A percentile compares a stretch with the other conserved stretches of the same genome.
Conservation (phyloP, 2,329 filamentous ascomycete species). For the Bisporella sp. region DNA sequence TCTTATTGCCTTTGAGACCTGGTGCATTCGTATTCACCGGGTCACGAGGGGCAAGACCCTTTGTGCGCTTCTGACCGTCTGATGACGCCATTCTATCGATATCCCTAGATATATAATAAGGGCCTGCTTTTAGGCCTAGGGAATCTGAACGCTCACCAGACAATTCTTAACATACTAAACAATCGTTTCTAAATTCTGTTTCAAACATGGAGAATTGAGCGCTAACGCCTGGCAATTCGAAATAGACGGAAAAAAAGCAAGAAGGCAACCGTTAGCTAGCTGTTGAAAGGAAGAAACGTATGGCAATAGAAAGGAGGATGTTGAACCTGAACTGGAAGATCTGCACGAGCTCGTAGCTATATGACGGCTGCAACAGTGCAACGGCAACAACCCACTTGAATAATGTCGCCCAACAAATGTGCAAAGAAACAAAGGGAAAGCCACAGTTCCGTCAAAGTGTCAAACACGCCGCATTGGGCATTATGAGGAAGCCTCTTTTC, state of each 20-base stretch:
- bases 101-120: neutral
- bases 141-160: neutral
- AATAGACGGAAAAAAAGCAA: neutral
- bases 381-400: neutral
- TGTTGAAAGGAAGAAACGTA: neutral
- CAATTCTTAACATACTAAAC: neutral
- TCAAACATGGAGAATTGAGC: neutral
- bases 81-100: neutral
- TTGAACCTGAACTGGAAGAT: neutral
- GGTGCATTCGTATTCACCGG: slow-evolving; percentile 5
- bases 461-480: neutral
- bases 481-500: neutral
- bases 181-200: neutral
- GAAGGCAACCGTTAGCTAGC: neutral
- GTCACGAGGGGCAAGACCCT: slow-evolving; percentile 1
- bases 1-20: slow-evolving; percentile 5
- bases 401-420: neutral
- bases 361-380: neutral
- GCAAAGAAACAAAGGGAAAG: slow-evolving; percentile 1
- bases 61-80: neutral
- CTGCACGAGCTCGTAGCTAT: neutral
- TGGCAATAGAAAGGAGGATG: too few species aligned
- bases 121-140: neutral
- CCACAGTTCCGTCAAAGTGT: neutral
- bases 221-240: too few species aligned